phyloP scores from a whole-genome alignment of 225 moss, liverwort and hornwort genomes.

The Climacium dendroides region DNA sequence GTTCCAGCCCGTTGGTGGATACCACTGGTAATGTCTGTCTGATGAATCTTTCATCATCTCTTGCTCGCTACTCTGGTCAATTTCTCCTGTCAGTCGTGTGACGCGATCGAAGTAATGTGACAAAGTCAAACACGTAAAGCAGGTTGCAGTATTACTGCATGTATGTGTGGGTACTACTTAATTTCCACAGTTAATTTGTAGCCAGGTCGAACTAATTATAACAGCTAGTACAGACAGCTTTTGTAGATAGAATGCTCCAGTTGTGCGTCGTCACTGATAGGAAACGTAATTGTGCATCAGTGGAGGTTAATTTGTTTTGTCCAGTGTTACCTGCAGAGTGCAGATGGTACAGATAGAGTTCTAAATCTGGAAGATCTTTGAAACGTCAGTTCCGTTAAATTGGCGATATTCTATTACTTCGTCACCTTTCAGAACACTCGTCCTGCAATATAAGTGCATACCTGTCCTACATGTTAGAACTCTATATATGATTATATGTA shows the following conservation, averaged over 20 bases:
- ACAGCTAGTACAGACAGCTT: neutral
- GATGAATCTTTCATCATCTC: neutral
- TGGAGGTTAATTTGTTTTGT: neutral
- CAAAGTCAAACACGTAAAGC: neutral
- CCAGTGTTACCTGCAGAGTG: neutral
- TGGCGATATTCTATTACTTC: too few relatives aligned
- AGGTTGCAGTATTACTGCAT: neutral
- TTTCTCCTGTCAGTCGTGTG: neutral
- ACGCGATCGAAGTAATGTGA: neutral
- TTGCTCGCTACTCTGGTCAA: neutral
- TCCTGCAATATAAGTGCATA: too few relatives aligned
- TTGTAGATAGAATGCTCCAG: too few relatives aligned
- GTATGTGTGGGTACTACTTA: neutral
- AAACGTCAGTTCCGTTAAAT: too few relatives aligned
- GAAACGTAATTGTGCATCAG: neutral
- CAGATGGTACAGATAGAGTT: too few relatives aligned
- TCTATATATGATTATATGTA: too few relatives aligned
- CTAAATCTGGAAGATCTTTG: too few relatives aligned
- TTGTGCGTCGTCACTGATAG: neutral
- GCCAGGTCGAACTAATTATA: neutral
- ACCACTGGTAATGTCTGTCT: conserved; percentile 6
- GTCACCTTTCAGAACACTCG: too few relatives aligned
- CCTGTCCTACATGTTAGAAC: too few relatives aligned
- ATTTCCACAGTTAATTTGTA: neutral
- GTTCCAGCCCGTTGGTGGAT: neutral